Conservation (phyloP, 257 asterid genomes). For the Mentha longifolia region DNA sequence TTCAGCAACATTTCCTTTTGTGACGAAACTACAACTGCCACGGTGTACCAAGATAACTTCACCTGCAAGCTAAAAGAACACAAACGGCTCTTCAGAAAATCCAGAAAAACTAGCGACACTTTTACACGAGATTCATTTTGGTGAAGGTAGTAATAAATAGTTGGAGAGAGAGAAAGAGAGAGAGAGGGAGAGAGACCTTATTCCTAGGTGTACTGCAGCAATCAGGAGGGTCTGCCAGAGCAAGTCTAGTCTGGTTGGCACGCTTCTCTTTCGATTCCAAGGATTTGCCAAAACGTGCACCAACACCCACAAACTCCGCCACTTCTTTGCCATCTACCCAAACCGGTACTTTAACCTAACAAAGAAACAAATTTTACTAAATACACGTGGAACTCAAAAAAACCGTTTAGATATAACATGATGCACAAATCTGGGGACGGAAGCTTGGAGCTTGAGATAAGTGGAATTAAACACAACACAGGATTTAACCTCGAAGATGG, state of each 20-base stretch:
- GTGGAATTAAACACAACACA: constrained; percentile 14
- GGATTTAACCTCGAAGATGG: constrained; percentile 4
- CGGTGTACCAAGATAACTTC: constrained; percentile 90
- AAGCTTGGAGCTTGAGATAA: neutral
- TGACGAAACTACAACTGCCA: constrained; percentile 85
- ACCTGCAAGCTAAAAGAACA: constrained; percentile 63
- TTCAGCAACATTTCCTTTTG: constrained; percentile 84
- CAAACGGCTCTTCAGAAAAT: constrained; percentile 3
- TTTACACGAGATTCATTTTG: neutral
- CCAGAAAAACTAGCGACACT: neutral
- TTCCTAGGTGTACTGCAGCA: constrained; percentile 77
- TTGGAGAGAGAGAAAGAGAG: constrained; percentile 3
- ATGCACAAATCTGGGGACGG: neutral
- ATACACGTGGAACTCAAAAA: neutral
- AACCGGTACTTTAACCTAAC: constrained; percentile 86
- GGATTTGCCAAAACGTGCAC: constrained; percentile 93
- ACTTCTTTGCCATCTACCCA: constrained; percentile 80
- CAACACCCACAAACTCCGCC: constrained; percentile 90
- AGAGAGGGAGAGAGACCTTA: constrained; percentile 50
- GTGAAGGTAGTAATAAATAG: neutral
- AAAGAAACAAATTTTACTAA: constrained; percentile 30
- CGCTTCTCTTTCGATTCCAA: constrained; percentile 97
- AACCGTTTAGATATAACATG: constrained; percentile 4
- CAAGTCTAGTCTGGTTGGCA: constrained; percentile 75
- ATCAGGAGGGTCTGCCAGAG: constrained; percentile 93